Percentiles rank a stretch among this genome's conserved stretches.
Conservation (phyloP, 495 filamentous ascomycete species). For the Penicillium chermesinum region DNA sequence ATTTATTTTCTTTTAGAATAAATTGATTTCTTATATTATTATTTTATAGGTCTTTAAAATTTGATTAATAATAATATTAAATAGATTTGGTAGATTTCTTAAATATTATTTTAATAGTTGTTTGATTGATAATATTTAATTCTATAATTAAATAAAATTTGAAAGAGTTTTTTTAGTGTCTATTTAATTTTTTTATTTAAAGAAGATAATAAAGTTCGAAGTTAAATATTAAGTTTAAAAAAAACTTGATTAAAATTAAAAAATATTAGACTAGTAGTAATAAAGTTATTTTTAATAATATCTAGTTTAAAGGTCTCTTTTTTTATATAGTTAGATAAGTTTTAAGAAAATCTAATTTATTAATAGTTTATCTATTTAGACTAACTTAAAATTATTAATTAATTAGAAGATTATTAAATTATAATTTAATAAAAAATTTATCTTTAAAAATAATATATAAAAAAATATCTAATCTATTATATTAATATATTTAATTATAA, state of each 20-base stretch:
- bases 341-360: not conserved
- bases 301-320: not conserved
- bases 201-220: not conserved
- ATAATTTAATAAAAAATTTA: constrained; percentile 19
- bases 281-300: not conserved
- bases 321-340: too few relatives aligned
- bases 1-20: too few relatives aligned
- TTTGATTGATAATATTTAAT: not conserved
- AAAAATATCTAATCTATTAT: constrained; percentile 16
- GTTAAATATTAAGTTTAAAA: not conserved
- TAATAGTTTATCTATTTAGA: too few relatives aligned
- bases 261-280: not conserved
- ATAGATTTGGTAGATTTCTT: not conserved
- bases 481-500: constrained; percentile 29
- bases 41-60: not conserved
- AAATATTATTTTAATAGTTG: not conserved
- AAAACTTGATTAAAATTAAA: not conserved
- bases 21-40: too few relatives aligned
- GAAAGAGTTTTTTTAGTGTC: too few relatives aligned
- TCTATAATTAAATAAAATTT: too few relatives aligned
- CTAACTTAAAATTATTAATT: not conserved
- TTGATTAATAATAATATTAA: too few relatives aligned
- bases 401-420: constrained; percentile 22
- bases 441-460: constrained; percentile 32
- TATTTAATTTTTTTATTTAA: too few relatives aligned